These are phyloP conservation scores for Noccaea bulbosa DNA, from an alignment of 345 rosid species.

Conservation along the genomic window DNA sequence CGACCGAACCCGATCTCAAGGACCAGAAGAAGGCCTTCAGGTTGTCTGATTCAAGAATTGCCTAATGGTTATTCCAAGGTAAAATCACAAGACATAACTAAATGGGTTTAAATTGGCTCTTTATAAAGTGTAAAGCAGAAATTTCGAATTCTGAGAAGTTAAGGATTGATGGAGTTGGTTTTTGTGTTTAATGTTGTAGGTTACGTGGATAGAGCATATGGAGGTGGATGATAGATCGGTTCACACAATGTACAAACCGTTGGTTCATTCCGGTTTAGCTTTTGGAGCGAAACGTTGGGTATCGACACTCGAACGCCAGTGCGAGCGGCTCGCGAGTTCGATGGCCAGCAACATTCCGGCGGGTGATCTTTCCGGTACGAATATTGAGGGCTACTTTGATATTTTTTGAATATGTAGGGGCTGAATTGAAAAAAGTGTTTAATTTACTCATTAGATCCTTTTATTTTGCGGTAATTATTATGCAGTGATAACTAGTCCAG, in stretches of 20 bases:
- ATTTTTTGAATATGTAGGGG: neutral
- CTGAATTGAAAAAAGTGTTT: neutral
- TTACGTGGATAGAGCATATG: constrained; percentile 89
- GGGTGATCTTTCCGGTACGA: constrained; percentile 72
- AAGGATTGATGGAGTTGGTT: neutral
- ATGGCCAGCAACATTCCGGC: constrained; percentile 88
- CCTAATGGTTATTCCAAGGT: constrained; percentile 98
- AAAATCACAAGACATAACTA: neutral
- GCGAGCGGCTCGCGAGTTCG: constrained; percentile 89
- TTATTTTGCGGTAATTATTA: neutral
- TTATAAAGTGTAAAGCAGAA: neutral
- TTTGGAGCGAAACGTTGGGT: constrained; percentile 98
- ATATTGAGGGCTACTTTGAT: neutral
- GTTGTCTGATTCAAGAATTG: constrained; percentile 88
- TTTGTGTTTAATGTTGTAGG: constrained; percentile 46
- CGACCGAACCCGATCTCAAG: constrained; percentile 56
- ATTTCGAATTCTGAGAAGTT: neutral
- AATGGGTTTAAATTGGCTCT: neutral
- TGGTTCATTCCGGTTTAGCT: constrained; percentile 74
- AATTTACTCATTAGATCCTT: constrained; percentile 29
- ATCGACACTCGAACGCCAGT: constrained; percentile 80
- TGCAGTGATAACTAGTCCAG: constrained; percentile 75
- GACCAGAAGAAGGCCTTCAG: constrained; percentile 89
- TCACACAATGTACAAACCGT: constrained; percentile 61
- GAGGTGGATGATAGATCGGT: constrained; percentile 87